A percentile compares a stretch with the other conserved stretches of the same genome.
Conservation (phyloP, 1,139 yeast genomes). For the Tardiomyces digboiensis region DNA sequence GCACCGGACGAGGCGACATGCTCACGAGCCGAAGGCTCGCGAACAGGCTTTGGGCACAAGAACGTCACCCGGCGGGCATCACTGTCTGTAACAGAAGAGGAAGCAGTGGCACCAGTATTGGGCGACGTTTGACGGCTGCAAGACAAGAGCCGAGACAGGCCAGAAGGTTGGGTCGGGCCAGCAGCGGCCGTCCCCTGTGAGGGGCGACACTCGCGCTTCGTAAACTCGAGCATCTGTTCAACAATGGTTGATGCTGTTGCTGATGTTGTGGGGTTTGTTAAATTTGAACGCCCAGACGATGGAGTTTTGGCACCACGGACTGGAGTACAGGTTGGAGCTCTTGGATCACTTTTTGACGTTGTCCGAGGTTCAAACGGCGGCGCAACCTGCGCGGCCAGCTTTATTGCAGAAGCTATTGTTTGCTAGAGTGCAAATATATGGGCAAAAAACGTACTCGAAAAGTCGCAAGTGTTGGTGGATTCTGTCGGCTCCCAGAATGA, state of each 20-base stretch:
- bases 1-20: background rate
- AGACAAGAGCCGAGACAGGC: background rate
- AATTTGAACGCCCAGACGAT: too few species aligned
- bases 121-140: background rate
- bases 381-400: background rate
- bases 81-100: background rate
- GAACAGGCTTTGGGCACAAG: slow-evolving; percentile 7
- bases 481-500: too few species aligned
- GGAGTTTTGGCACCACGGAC: too few species aligned
- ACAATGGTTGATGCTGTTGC: background rate
- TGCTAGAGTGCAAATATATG: too few species aligned
- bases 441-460: too few species aligned
- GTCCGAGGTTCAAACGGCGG: slow-evolving; percentile 1
- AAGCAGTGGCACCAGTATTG: background rate
- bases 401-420: background rate
- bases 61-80: slow-evolving; percentile 5
- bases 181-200: background rate
- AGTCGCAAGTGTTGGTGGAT: too few species aligned
- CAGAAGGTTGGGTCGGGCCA: background rate
- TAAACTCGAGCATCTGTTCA: background rate
- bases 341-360: too few species aligned
- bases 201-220: background rate
- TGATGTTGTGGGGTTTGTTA: too few species aligned
- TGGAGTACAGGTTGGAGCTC: too few species aligned
- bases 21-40: background rate